Conservation (phyloP, 2,329 filamentous ascomycete species). For the Fusarium sp. region DNA sequence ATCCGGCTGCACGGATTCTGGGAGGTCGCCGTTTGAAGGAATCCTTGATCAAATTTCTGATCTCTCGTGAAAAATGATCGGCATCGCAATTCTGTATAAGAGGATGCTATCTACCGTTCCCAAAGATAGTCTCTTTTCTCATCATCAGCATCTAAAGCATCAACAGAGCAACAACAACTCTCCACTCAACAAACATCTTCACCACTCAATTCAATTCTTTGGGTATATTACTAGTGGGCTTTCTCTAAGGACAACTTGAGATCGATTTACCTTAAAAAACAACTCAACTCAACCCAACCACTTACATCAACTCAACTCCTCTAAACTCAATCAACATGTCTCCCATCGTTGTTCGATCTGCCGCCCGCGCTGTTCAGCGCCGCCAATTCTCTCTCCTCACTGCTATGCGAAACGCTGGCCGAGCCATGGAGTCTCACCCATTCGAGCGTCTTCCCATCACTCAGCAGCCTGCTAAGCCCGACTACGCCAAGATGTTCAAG, state of each 20-base stretch:
- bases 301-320: constrained; percentile 26
- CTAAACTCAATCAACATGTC: constrained; percentile 42
- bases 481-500: constrained; percentile 49
- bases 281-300: constrained; percentile 6
- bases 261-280: constrained; percentile 22
- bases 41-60: constrained; percentile 29
- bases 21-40: constrained; percentile 41
- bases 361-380: constrained; percentile 44
- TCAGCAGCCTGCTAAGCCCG: constrained; percentile 43
- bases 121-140: constrained; percentile 27
- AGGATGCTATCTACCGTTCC: constrained; percentile 31
- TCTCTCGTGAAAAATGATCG: constrained; percentile 16
- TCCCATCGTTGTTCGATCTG: constrained; percentile 45
- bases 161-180: constrained; percentile 36
- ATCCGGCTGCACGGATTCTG: constrained; percentile 35
- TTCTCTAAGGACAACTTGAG: neutral
- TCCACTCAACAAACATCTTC: constrained; percentile 39
- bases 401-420: constrained; percentile 47
- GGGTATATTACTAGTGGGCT: constrained; percentile 25
- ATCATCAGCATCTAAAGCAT: constrained; percentile 36
- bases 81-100: constrained; percentile 41
- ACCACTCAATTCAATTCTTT: constrained; percentile 17
- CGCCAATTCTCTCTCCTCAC: constrained; percentile 50
- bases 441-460: constrained; percentile 48
- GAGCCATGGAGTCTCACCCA: constrained; percentile 51